Percentiles rank a stretch among this genome's conserved stretches.
Conservation (phyloP, 2,329 filamentous ascomycete genomes). For the Botryotinia globosa region DNA sequence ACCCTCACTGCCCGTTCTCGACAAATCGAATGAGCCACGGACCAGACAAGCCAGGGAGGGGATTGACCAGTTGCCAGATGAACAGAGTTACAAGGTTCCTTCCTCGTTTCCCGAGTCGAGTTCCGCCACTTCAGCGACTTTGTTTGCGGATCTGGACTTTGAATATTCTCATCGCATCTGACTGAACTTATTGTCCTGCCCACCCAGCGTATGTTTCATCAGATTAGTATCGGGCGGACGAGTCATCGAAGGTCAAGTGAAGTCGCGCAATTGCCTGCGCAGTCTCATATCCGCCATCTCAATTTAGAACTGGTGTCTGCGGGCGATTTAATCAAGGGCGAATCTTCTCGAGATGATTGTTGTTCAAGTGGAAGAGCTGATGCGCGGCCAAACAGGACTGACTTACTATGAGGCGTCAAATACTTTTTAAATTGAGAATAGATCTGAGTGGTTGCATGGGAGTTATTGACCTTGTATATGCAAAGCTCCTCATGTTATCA, state of each 20-base stretch:
- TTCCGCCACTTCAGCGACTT: not conserved
- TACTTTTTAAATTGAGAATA: no score
- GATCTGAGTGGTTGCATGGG: not conserved
- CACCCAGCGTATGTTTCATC: not conserved
- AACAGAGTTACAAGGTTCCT: not conserved
- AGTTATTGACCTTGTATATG: not conserved
- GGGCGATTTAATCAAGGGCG: not conserved
- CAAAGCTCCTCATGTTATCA: not conserved
- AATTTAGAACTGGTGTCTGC: not conserved
- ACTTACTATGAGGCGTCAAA: not conserved
- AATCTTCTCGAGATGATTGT: not conserved
- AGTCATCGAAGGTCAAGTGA: not conserved
- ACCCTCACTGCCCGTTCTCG: not conserved
- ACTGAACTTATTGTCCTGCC: not conserved
- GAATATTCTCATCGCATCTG: not conserved
- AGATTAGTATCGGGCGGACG: not conserved
- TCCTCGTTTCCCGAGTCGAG: not conserved
- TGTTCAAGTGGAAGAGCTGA: not conserved
- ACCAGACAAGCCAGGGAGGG: no score
- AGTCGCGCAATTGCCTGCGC: not conserved
- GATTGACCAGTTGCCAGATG: not conserved
- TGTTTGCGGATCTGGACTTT: not conserved
- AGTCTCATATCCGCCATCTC: not conserved
- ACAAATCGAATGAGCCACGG: not conserved
- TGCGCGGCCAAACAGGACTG: not conserved